Evolutionary conservation across 495 filamentous ascomycete species (phyloP).

Genomic region (Xanthoparmelia taractica): DNA sequence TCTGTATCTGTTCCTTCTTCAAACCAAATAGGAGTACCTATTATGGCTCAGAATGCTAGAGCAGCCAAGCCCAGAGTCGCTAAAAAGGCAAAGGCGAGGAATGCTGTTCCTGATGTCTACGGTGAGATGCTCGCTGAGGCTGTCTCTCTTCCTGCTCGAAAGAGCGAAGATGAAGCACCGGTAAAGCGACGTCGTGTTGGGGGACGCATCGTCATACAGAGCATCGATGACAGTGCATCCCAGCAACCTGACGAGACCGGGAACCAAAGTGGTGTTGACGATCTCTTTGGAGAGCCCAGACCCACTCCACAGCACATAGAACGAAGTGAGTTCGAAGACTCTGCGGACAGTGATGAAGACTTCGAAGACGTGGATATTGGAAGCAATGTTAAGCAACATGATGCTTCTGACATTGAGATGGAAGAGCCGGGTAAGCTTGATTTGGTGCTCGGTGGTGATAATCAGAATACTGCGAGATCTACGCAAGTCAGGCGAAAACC

Average conservation of each 20-base stretch:
- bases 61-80: background rate
- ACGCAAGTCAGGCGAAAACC: constrained; percentile 45
- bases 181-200: constrained; percentile 41
- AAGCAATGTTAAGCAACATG: constrained; percentile 31
- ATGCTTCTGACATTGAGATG: constrained; percentile 19
- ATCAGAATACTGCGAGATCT: constrained; percentile 33
- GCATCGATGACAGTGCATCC: constrained; percentile 12
- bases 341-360: constrained; percentile 54
- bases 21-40: background rate
- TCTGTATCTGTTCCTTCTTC: background rate
- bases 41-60: constrained; percentile 4
- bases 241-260: constrained; percentile 15
- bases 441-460: constrained; percentile 49
- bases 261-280: constrained; percentile 25
- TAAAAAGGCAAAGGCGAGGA: background rate
- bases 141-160: constrained; percentile 33
- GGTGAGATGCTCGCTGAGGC: constrained; percentile 62
- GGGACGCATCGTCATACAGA: constrained; percentile 24
- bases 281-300: constrained; percentile 14
- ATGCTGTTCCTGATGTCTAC: constrained; percentile 49
- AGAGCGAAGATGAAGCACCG: constrained; percentile 31
- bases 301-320: constrained; percentile 32
- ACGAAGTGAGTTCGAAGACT: constrained; percentile 37
- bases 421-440: constrained; percentile 41
- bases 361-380: constrained; percentile 66